Evolutionary conservation across 768 basidiomycete genomes (phyloP).

Genomic region (Auriculariales sp.): DNA sequence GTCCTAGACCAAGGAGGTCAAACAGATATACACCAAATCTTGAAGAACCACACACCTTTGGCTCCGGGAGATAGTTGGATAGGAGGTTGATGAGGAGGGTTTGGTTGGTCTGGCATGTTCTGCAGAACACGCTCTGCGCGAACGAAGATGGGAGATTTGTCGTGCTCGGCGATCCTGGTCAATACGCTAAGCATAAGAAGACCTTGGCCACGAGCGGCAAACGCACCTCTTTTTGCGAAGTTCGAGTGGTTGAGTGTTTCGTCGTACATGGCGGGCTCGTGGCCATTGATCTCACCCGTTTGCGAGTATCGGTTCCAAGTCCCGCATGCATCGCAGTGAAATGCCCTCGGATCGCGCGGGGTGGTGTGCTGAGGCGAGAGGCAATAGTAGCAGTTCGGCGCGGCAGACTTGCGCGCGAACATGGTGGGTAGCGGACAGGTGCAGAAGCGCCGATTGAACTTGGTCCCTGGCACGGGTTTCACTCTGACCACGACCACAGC

Average conservation of each 20-base stretch:
- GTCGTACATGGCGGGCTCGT: slow-evolving; percentile 82
- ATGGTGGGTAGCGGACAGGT: too few species aligned
- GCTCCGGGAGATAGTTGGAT: slow-evolving; percentile 74
- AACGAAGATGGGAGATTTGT: slow-evolving; percentile 53
- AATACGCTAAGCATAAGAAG: slow-evolving; percentile 2
- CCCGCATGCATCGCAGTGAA: slow-evolving; percentile 10
- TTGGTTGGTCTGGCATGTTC: slow-evolving; percentile 86
- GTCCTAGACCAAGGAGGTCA: slow-evolving; percentile 28
- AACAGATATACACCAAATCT: not conserved
- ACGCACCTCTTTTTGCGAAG: slow-evolving; percentile 59
- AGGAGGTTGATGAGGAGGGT: slow-evolving; percentile 74
- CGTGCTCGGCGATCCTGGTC: slow-evolving; percentile 57
- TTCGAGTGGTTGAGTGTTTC: slow-evolving; percentile 52
- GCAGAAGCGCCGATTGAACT: too few species aligned
- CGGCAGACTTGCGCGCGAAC: not conserved
- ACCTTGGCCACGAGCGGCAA: not conserved
- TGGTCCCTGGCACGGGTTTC: too few species aligned
- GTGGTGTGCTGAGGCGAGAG: slow-evolving; percentile 2
- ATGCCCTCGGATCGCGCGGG: slow-evolving; percentile 4
- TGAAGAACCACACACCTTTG: slow-evolving; percentile 44
- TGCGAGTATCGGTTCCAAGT: slow-evolving; percentile 57
- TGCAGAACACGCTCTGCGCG: slow-evolving; percentile 49
- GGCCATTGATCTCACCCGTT: slow-evolving; percentile 63
- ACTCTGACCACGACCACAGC: too few species aligned
- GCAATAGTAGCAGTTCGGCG: slow-evolving; percentile 11